phyloP scores from a whole-genome alignment of 2,329 filamentous ascomycete species.

The Annulohypoxylon truncatum region DNA sequence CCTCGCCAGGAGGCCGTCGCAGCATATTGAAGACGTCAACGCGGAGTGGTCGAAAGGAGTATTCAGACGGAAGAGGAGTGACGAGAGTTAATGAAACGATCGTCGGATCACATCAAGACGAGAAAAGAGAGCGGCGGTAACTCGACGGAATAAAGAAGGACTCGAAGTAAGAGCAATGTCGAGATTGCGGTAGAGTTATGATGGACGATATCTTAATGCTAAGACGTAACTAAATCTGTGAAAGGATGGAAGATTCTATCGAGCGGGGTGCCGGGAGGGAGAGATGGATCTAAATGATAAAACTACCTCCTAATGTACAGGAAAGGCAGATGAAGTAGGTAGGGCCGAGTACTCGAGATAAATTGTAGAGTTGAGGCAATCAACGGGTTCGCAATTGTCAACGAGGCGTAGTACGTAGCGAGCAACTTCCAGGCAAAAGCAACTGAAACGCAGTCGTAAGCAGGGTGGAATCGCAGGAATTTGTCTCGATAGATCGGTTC shows the following conservation, averaged over 20 bases:
- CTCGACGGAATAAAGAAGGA: not conserved
- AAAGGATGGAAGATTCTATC: not conserved
- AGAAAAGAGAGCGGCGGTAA: not conserved
- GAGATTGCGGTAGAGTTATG: not conserved
- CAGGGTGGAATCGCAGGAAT: not conserved
- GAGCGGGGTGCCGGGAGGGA: not conserved
- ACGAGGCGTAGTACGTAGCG: not conserved
- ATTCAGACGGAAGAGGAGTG: not conserved
- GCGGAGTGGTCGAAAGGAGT: constrained; percentile 20
- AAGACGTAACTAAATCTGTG: not conserved
- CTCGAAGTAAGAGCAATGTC: not conserved
- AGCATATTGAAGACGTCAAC: constrained; percentile 59
- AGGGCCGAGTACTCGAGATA: not conserved
- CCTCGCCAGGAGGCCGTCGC: constrained; percentile 68
- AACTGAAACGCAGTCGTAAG: constrained; percentile 7
- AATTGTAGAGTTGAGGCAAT: not conserved
- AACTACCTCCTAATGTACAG: not conserved
- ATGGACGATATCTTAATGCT: not conserved
- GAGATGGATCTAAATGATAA: not conserved
- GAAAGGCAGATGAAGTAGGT: not conserved
- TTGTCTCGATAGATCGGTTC: not conserved
- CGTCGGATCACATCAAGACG: constrained; percentile 33
- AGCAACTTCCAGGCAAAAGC: not conserved
- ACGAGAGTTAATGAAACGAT: not conserved
- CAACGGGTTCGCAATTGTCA: not conserved